Evolutionary conservation across 768 basidiomycete species (phyloP).

Genomic region (Boletus bicolor): DNA sequence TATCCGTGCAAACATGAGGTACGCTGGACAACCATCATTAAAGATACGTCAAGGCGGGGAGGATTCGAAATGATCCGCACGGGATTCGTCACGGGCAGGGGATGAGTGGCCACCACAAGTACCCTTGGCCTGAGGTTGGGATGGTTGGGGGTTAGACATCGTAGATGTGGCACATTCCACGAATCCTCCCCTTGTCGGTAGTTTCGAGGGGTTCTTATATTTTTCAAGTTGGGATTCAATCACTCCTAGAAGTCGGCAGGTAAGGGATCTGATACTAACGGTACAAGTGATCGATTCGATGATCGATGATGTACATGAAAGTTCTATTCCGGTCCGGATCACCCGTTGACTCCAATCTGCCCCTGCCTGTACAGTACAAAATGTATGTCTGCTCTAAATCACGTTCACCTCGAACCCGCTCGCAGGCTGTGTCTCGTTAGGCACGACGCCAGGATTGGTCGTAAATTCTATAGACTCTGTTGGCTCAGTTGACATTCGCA

Average conservation of each 20-base stretch:
- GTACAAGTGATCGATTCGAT: not conserved
- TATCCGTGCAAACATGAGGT: not conserved
- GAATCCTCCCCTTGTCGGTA: too few relatives aligned
- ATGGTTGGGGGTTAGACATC: not conserved
- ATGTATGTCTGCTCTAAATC: not conserved
- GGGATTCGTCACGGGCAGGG: not conserved
- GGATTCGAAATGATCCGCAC: not conserved
- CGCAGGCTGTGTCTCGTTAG: not conserved
- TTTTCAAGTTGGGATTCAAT: not conserved
- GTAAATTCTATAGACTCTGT: slow-evolving; percentile 12
- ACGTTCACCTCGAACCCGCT: not conserved
- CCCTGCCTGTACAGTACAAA: not conserved
- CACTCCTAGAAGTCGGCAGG: not conserved
- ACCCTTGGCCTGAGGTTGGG: not conserved
- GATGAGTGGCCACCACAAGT: not conserved
- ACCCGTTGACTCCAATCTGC: not conserved
- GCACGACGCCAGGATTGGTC: not conserved
- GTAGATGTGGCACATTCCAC: not conserved
- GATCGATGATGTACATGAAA: not conserved
- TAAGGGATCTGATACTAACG: not conserved
- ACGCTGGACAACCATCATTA: not conserved
- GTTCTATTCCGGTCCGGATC: not conserved
- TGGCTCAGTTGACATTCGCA: slow-evolving; percentile 12
- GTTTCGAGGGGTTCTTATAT: not conserved
- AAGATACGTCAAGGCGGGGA: not conserved